Percentiles rank a stretch among this genome's conserved stretches.
Conservation (phyloP, 2,329 filamentous ascomycete genomes). For the Endothia cerciana region DNA sequence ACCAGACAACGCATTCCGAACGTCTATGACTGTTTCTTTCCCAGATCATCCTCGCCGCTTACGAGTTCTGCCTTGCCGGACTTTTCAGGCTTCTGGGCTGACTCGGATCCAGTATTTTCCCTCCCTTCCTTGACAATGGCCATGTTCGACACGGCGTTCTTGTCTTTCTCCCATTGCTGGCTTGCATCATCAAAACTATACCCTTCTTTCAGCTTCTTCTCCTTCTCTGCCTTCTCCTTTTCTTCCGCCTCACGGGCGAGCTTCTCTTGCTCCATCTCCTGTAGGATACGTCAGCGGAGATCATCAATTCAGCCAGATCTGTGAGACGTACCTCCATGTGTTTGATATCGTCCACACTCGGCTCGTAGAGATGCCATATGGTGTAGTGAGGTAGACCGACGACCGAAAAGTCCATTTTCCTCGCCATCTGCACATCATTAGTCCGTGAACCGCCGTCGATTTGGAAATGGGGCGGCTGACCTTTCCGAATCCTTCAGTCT, state of each 20-base stretch:
- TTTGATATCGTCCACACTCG: slow-evolving; percentile 94
- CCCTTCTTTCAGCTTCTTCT: slow-evolving; percentile 78
- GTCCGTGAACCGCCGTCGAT: neutral
- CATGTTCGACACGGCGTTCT: slow-evolving; percentile 62
- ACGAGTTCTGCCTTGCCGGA: slow-evolving; percentile 15
- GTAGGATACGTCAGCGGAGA: slow-evolving; percentile 29
- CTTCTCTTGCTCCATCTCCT: slow-evolving; percentile 93
- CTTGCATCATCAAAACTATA: slow-evolving; percentile 70
- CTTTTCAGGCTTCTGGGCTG: slow-evolving; percentile 23
- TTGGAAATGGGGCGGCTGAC: slow-evolving; percentile 50
- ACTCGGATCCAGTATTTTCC: slow-evolving; percentile 33
- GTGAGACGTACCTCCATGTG: slow-evolving; percentile 80
- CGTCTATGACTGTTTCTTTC: slow-evolving; percentile 14
- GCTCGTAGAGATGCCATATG: slow-evolving; percentile 99
- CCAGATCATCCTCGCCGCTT: slow-evolving; percentile 9
- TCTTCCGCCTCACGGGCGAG: slow-evolving; percentile 81
- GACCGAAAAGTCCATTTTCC: slow-evolving; percentile 93
- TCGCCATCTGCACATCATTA: slow-evolving; percentile 76
- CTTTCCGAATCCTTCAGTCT: slow-evolving; percentile 98
- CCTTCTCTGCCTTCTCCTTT: slow-evolving; percentile 69
- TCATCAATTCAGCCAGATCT: slow-evolving; percentile 4
- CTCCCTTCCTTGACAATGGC: slow-evolving; percentile 57
- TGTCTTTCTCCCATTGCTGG: slow-evolving; percentile 88
- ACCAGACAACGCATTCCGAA: slow-evolving; percentile 2
- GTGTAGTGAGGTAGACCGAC: slow-evolving; percentile 96